These are phyloP conservation scores for Tricholomella constricta DNA, from an alignment of 768 basidiomycete species.

Conservation along the genomic window DNA sequence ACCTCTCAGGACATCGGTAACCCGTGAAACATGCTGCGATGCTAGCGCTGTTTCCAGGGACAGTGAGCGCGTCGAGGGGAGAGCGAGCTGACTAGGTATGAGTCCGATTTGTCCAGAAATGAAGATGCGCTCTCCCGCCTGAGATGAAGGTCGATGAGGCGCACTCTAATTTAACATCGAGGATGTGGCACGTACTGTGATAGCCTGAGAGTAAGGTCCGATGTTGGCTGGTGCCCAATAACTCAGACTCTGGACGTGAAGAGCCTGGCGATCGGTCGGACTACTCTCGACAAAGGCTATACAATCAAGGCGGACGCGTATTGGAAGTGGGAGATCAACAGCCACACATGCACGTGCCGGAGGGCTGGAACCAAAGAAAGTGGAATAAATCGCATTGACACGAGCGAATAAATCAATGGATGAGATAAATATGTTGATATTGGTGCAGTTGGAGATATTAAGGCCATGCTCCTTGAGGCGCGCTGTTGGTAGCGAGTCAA, in stretches of 20 bases:
- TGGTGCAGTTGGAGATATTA: slow-evolving; percentile 59
- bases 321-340: slow-evolving; percentile 61
- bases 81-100: slow-evolving; percentile 67
- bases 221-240: slow-evolving; percentile 99
- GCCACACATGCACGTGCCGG: slow-evolving; percentile 95
- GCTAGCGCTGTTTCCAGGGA: slow-evolving; percentile 70
- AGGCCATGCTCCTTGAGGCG: slow-evolving; percentile 51
- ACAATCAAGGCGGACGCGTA: slow-evolving; percentile 73
- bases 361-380: slow-evolving; percentile 88
- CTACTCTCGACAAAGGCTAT: slow-evolving; percentile 60
- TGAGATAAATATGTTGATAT: slow-evolving; percentile 82
- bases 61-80: slow-evolving; percentile 64
- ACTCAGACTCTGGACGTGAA: slow-evolving; percentile 95
- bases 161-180: neutral
- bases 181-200: slow-evolving; percentile 55
- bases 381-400: slow-evolving; percentile 78
- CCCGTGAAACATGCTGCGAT: slow-evolving; percentile 77
- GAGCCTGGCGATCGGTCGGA: slow-evolving; percentile 56
- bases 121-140: slow-evolving; percentile 80
- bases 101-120: slow-evolving; percentile 96
- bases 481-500: slow-evolving; percentile 38
- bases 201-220: slow-evolving; percentile 95
- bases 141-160: neutral
- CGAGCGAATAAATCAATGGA: slow-evolving; percentile 78
- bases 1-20: slow-evolving; percentile 59